These are phyloP conservation scores for Ichthyophthirius multifiliis DNA, from an alignment of 169 alveolate species.

Conservation along the genomic window DNA sequence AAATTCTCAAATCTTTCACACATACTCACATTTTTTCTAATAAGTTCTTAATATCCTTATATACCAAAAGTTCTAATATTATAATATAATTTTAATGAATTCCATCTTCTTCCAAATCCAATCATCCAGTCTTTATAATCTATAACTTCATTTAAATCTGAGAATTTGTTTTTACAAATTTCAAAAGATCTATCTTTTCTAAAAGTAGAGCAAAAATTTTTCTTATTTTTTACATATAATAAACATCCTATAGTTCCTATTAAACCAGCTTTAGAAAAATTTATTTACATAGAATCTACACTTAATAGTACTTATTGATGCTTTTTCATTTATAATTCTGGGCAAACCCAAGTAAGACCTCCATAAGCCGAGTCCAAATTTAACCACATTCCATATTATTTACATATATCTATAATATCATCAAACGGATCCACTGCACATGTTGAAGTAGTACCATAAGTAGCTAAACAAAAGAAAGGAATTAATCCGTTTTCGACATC, in stretches of 20 bases:
- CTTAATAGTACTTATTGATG: neutral
- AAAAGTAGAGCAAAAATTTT: slow-evolving; percentile 11
- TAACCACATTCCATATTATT: slow-evolving; percentile 26
- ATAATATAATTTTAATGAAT: slow-evolving; percentile 29
- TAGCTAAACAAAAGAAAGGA: slow-evolving; percentile 21
- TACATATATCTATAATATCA: slow-evolving; percentile 6
- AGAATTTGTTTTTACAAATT: slow-evolving; percentile 6
- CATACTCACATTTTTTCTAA: slow-evolving; percentile 3
- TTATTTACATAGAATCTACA: slow-evolving; percentile 32
- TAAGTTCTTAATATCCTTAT: slow-evolving; percentile 16
- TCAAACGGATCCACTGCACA: slow-evolving; percentile 33
- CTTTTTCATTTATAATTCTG: slow-evolving; percentile 4
- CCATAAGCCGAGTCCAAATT: slow-evolving; percentile 47
- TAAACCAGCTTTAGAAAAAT: slow-evolving; percentile 23
- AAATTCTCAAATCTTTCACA: slow-evolving; percentile 24
- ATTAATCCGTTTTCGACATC: slow-evolving; percentile 37
- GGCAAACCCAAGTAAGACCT: slow-evolving; percentile 33
- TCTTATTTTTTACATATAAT: slow-evolving; percentile 28
- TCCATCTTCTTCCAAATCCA: slow-evolving; percentile 42
- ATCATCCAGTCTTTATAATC: slow-evolving; percentile 44
- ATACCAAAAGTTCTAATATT: slow-evolving; percentile 20
- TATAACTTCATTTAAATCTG: slow-evolving; percentile 6
- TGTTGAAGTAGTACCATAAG: slow-evolving; percentile 38
- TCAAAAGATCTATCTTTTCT: slow-evolving; percentile 3
- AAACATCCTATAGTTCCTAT: slow-evolving; percentile 25